Evolutionary conservation across 257 asterid species (phyloP).

Genomic region (Forsythia suspensa): DNA sequence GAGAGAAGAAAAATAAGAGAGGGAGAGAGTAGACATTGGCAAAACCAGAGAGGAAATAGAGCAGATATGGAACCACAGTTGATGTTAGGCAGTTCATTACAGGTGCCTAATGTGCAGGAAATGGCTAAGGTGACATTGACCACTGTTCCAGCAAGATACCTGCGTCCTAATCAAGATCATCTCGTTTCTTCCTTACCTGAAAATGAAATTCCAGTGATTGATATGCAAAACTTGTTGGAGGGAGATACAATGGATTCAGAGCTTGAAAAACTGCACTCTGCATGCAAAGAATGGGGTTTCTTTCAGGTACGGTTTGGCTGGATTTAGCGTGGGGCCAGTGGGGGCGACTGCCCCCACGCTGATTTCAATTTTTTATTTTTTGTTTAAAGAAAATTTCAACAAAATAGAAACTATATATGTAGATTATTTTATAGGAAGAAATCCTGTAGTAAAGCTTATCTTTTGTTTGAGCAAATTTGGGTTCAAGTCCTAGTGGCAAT

Average conservation of each 20-base stretch:
- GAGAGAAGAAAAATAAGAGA: neutral
- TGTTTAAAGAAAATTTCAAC: no score
- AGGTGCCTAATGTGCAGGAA: conserved; percentile 62
- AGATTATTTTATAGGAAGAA: no score
- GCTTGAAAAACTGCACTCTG: conserved; percentile 46
- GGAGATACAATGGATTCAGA: conserved; percentile 25
- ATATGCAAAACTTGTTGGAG: conserved; percentile 32
- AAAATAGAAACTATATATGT: no score
- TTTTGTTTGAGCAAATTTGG: no score
- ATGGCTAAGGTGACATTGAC: conserved; percentile 37
- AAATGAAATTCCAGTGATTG: conserved; percentile 52
- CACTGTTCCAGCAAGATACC: conserved; percentile 45
- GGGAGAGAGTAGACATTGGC: neutral
- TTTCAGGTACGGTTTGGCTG: conserved; percentile 43
- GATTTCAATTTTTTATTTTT: no score
- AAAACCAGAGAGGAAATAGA: neutral
- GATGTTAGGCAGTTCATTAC: conserved; percentile 35
- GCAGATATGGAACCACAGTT: conserved; percentile 21
- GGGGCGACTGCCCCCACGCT: no score
- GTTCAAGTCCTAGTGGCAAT: no score
- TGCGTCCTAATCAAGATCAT: conserved; percentile 34
- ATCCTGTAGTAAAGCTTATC: no score
- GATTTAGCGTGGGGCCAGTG: no score
- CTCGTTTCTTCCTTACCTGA: conserved; percentile 17
- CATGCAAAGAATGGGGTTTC: conserved; percentile 62